Evolutionary conservation across 2,329 filamentous ascomycete genomes (phyloP).

Genomic region (Phialocephala subalpina): DNA sequence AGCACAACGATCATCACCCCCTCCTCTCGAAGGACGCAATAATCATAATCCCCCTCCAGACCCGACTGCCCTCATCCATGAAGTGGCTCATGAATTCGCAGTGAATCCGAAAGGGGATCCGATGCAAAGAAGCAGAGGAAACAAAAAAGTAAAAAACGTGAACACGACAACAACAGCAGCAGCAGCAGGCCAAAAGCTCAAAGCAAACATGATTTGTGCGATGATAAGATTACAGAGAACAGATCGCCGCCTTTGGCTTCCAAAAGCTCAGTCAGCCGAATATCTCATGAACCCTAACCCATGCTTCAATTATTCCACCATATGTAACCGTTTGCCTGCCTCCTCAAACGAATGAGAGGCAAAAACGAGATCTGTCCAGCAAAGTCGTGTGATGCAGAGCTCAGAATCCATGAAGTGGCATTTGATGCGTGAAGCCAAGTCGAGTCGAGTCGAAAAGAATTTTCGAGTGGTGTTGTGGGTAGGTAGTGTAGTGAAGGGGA

Average conservation of each 20-base stretch:
- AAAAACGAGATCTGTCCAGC: conserved; percentile 32
- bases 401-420: conserved; percentile 1
- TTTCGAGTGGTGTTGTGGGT: neutral
- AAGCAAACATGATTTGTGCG: conserved; percentile 21
- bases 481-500: conserved; percentile 13
- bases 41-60: too few relatives aligned
- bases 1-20: neutral
- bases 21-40: too few relatives aligned
- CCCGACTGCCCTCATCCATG: too few relatives aligned
- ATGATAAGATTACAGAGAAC: conserved; percentile 29
- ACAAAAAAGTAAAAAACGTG: neutral
- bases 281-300: neutral
- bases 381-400: conserved; percentile 6
- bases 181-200: conserved; percentile 16
- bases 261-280: conserved; percentile 8
- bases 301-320: conserved; percentile 10
- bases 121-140: conserved; percentile 5
- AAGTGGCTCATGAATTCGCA: too few relatives aligned
- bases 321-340: neutral
- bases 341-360: conserved; percentile 30
- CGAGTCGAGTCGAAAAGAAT: conserved; percentile 7
- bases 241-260: conserved; percentile 12
- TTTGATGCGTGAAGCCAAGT: neutral
- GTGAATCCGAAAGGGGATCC: neutral
- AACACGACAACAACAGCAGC: conserved; percentile 4